Evolutionary conservation across 306 rosid genomes (phyloP), one percentile per base, ranked within the genome.

Genomic region (Argentina anserina): DNA sequence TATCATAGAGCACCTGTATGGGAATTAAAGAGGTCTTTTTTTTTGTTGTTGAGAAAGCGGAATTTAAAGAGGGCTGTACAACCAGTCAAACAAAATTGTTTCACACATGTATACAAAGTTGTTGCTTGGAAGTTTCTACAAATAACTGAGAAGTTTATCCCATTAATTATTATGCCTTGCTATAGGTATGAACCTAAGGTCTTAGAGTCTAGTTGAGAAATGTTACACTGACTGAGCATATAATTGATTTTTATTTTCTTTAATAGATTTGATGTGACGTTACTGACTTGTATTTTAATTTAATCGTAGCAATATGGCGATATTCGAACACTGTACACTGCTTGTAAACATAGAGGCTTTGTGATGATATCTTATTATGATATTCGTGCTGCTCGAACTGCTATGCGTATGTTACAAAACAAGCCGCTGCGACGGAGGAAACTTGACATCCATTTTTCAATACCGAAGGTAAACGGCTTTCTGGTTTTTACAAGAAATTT

Each of bases 321-420:
- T 83, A 90, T 92, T 81, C 81, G 96, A 83, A 86, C 98, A 69
- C 82, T 92, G 79, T 92, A 92, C 84, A 92, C 98, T 65, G 95
- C 92, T 61, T 90, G 98, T 87, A 92, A 90, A 83, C 95, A 87
- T 70, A 81, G 98, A 78, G 98, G 98, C 41, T 92, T 92, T 86
- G 98, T 92, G 87, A 92, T 92, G 98, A 90, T 92, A 85, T 90
- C 98, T 50, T 92, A 92, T 80, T 92, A 88, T 67, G 98, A 92
- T 80, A 92, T 92, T 56, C 96, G 96, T 82, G 90, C 91, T 79
- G 98, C 98, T 82, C 94, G 98, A 53, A 90, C 84, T 75, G 96
- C 98, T 34, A 92, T 92, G 95, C 98, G 98, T 45, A 85, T 91
- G 36, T 78, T 92, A 75, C 98, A 92, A 75, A 92, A 88, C 81